Percentiles rank a stretch among this genome's conserved stretches.
Evolutionary conservation across 2,329 filamentous ascomycete species (phyloP).

Genomic region (Microdochium paspali): DNA sequence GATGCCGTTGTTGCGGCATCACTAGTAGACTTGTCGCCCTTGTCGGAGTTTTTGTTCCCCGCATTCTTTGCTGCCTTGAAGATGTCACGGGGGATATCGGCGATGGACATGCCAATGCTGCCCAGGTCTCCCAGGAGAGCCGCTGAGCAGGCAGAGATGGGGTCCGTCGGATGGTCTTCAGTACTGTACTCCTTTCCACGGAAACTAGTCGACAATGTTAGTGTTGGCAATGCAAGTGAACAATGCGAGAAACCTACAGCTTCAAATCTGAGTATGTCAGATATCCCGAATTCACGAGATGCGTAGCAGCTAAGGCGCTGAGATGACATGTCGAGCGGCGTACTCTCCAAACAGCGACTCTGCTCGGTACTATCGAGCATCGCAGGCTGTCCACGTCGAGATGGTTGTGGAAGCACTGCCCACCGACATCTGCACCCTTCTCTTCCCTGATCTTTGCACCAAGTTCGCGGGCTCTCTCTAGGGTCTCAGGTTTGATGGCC

Average conservation of each 20-base stretch:
- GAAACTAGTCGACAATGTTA: slow-evolving; percentile 24
- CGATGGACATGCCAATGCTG: slow-evolving; percentile 72
- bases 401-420: slow-evolving; percentile 61
- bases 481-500: slow-evolving; percentile 50
- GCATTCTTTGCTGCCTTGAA: slow-evolving; percentile 28
- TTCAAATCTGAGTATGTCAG: slow-evolving; percentile 64
- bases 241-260: slow-evolving; percentile 39
- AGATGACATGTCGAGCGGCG: slow-evolving; percentile 57
- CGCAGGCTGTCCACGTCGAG: slow-evolving; percentile 57
- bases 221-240: not conserved
- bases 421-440: slow-evolving; percentile 52
- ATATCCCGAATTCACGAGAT: slow-evolving; percentile 54
- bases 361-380: slow-evolving; percentile 59
- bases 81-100: slow-evolving; percentile 56
- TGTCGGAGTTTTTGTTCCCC: slow-evolving; percentile 7
- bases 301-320: slow-evolving; percentile 63
- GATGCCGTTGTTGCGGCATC: not conserved
- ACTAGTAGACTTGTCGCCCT: slow-evolving; percentile 9
- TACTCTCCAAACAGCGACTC: slow-evolving; percentile 67
- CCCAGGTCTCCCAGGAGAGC: slow-evolving; percentile 78
- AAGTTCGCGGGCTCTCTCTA: slow-evolving; percentile 44
- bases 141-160: slow-evolving; percentile 65
- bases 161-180: slow-evolving; percentile 70
- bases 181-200: slow-evolving; percentile 60
- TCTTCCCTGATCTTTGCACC: slow-evolving; percentile 59